These are phyloP conservation scores for Zygosaccharomyces pseudobailii DNA, from an alignment of 1,139 yeast genomes.

Conservation along the genomic window DNA sequence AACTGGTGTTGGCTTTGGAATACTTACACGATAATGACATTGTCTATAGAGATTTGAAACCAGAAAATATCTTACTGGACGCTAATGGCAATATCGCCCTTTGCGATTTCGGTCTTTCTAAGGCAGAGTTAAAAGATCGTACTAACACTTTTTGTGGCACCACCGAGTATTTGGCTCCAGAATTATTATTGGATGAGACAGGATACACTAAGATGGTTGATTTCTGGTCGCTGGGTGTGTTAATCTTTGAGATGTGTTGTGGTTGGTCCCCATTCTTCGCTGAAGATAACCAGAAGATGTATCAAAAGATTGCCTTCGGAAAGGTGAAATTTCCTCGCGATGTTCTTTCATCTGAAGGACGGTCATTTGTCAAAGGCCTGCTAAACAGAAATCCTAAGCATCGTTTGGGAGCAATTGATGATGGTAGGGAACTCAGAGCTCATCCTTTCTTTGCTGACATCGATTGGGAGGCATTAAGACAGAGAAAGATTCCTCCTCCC, in stretches of 20 bases:
- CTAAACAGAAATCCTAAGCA: slow-evolving; percentile 93
- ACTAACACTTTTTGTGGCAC: slow-evolving; percentile 98
- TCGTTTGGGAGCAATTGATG: slow-evolving; percentile 84
- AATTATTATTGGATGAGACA: slow-evolving; percentile 71
- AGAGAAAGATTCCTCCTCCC: slow-evolving; percentile 93
- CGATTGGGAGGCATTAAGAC: slow-evolving; percentile 76
- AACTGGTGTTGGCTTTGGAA: slow-evolving; percentile 83
- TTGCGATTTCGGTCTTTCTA: slow-evolving; percentile 94
- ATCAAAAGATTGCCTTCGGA: slow-evolving; percentile 96
- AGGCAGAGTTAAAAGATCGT: slow-evolving; percentile 89
- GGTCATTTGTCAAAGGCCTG: slow-evolving; percentile 90
- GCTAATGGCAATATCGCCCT: slow-evolving; percentile 96
- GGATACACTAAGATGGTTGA: slow-evolving; percentile 87
- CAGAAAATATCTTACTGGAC: slow-evolving; percentile 87
- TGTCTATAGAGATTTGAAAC: slow-evolving; percentile 91
- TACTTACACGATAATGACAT: slow-evolving; percentile 90
- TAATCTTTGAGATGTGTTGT: slow-evolving; percentile 87
- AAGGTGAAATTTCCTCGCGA: slow-evolving; percentile 96
- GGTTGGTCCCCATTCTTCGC: slow-evolving; percentile 99
- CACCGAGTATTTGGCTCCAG: slow-evolving; percentile 85
- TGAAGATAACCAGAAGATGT: slow-evolving; percentile 96
- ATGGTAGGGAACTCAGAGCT: slow-evolving; percentile 85
- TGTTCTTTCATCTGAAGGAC: slow-evolving; percentile 83
- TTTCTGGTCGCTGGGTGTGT: slow-evolving; percentile 79
- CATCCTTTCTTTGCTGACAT: slow-evolving; percentile 88